These are phyloP conservation scores for Saururus chinensis DNA, from an alignment of 164 flowering plant genomes.

Conservation along the genomic window DNA sequence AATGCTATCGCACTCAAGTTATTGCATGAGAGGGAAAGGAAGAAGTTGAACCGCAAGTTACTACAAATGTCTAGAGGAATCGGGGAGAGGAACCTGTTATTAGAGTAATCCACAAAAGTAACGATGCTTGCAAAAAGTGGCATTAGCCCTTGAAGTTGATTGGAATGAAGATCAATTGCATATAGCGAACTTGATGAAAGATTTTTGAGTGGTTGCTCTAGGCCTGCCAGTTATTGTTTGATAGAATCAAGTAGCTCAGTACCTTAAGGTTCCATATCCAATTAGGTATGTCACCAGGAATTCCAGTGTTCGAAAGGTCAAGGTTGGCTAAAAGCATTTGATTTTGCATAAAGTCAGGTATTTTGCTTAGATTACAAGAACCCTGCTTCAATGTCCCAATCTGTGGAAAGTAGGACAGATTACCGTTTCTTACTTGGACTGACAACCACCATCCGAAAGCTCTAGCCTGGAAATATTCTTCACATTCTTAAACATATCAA, in stretches of 20 bases:
- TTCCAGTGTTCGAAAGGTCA: too few species aligned
- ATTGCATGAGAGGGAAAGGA: conserved; percentile 30
- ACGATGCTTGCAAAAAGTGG: conserved; percentile 17
- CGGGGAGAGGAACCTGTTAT: conserved; percentile 24
- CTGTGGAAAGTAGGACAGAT: too few species aligned
- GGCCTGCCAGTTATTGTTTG: conserved; percentile 8
- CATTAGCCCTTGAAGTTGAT: conserved; percentile 28
- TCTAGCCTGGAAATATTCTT: conserved; percentile 18
- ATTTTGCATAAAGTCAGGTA: too few species aligned
- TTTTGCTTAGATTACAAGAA: too few species aligned
- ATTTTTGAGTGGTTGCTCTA: conserved; percentile 3
- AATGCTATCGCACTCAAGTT: conserved; percentile 7
- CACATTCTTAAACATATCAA: conserved; percentile 6
- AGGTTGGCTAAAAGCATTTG: too few species aligned
- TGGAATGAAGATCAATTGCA: conserved; percentile 36
- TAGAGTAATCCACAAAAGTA: conserved; percentile 34
- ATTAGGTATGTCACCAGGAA: too few species aligned
- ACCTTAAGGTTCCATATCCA: too few species aligned
- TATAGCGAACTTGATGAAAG: not conserved
- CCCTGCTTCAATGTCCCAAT: too few species aligned
- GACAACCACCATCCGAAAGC: conserved; percentile 24
- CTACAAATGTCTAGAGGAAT: too few species aligned
- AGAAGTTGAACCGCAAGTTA: conserved; percentile 1
- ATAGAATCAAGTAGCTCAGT: too few species aligned
- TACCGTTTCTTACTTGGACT: not conserved